These are phyloP conservation scores for Cryptomeria japonica DNA, from an alignment of 75 land plant genomes.

Conservation along the genomic window DNA sequence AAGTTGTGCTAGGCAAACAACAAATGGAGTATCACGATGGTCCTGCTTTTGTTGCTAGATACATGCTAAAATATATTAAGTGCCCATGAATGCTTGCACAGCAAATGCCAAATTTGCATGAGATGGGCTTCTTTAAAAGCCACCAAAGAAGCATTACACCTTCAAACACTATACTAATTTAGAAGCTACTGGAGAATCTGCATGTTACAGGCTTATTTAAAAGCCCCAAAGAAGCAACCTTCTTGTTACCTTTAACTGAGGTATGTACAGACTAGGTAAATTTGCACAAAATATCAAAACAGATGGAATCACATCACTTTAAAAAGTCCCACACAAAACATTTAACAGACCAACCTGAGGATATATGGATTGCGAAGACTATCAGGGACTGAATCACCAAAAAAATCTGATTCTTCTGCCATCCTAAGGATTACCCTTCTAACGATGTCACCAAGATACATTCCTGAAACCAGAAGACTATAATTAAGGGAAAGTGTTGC, in stretches of 20 bases:
- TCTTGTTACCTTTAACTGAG: background rate
- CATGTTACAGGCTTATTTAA: too few species aligned
- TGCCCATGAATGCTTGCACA: background rate
- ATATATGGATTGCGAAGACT: conserved; percentile 39
- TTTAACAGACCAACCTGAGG: conserved; percentile 33
- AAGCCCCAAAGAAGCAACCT: background rate
- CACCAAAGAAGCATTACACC: background rate
- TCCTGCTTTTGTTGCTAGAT: background rate
- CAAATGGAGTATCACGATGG: background rate
- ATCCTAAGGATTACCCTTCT: conserved; percentile 82
- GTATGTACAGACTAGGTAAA: background rate
- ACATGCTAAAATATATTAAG: background rate
- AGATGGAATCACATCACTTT: background rate
- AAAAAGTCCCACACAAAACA: background rate
- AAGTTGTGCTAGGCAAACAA: background rate
- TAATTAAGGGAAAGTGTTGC: background rate
- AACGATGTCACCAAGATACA: conserved; percentile 95
- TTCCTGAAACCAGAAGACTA: conserved; percentile 80
- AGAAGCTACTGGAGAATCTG: too few species aligned
- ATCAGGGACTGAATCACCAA: conserved; percentile 50
- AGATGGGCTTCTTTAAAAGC: background rate
- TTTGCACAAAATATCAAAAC: background rate
- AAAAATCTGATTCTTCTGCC: conserved; percentile 62
- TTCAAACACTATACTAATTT: too few species aligned
- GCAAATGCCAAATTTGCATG: background rate